Base-by-base conservation (phyloP, 495 filamentous ascomycete genomes). In the Aeminium ludgeri region DNA sequence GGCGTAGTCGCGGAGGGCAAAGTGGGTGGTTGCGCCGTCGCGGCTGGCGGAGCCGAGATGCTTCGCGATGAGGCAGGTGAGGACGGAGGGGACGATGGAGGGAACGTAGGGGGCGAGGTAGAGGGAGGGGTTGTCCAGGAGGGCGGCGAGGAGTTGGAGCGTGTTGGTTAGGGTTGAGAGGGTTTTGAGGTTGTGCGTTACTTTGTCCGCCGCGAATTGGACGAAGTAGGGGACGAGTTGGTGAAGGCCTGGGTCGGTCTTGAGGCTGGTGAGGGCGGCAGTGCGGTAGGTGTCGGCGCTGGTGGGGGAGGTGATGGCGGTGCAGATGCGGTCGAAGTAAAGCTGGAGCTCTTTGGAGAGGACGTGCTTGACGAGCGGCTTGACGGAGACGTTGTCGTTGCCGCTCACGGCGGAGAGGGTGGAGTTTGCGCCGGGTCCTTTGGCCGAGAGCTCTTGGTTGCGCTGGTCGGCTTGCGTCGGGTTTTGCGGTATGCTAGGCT, bases 201-300 rank as follows among this genome's bases (percentile, higher is more conserved):
- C 83, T 59, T 92, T 91, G 55, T 93, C 84, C 1, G 82, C 72
- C 48, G 93, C 81, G 60, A 92, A 96, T 52, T 89, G 80, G 30
- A 93, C 74, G 50, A 96, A 94, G 59, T 97, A 97, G 1, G 89
- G 86, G 10, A 92, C 72, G 13, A 97, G 72, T 59, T 97, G 89
- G 54, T 96, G 91, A 6, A 96, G 68, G 36, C 87, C 86, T 0
- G 89, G 83, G 49, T 97, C 89, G 43, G 80, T 74, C 6, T 76
- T 68, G 13, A 96, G 68, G 30, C 80, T 85, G 20, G 78, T 76
- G 12, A 93, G 67, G 0, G 80, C 91, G 0, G 91, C 87, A 7
- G 73, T 67, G n/a, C 86, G 81, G 52, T 92, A 75, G 39, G 81
- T 74, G 38, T 93, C 85, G 35, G 79, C 80, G 20, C 67, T 70